phyloP scores from a whole-genome alignment of 176 grass and related monocot species.

The Aegilops bicornis region DNA sequence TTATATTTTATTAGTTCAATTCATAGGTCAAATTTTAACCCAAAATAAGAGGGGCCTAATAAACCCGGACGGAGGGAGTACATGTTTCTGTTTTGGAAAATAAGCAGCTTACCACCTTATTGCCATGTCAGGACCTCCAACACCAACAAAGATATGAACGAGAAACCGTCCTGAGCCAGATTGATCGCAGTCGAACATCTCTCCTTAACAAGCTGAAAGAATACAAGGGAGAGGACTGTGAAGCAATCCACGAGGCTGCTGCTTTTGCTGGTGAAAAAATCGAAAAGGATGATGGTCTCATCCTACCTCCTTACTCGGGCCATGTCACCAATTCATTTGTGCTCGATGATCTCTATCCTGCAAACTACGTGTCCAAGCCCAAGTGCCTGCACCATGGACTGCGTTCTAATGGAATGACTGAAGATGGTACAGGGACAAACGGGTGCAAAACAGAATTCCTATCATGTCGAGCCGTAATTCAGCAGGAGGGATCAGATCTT shows the following conservation, averaged over 20 bases:
- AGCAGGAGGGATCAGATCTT: conserved; percentile 34
- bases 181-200: conserved; percentile 58
- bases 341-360: conserved; percentile 51
- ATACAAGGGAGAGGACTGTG: conserved; percentile 76
- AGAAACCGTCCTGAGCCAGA: conserved; percentile 67
- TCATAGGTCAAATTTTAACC: no score
- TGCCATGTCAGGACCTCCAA: conserved; percentile 58
- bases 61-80: neutral
- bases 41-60: no score
- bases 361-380: conserved; percentile 30
- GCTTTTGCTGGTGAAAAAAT: conserved; percentile 73
- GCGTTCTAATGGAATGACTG: neutral
- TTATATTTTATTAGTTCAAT: no score
- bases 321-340: conserved; percentile 63
- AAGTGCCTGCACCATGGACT: conserved; percentile 32
- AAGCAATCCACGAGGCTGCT: conserved; percentile 73
- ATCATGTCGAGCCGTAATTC: neutral
- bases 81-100: neutral
- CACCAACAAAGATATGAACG: conserved; percentile 84
- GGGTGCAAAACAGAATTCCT: conserved; percentile 13
- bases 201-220: conserved; percentile 75
- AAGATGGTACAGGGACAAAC: neutral
- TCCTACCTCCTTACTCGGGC: conserved; percentile 58
- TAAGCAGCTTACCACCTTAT: neutral
- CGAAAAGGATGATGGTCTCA: conserved; percentile 66